phyloP scores from a whole-genome alignment of 257 asterid genomes.

The Salvia rosmarinus region DNA sequence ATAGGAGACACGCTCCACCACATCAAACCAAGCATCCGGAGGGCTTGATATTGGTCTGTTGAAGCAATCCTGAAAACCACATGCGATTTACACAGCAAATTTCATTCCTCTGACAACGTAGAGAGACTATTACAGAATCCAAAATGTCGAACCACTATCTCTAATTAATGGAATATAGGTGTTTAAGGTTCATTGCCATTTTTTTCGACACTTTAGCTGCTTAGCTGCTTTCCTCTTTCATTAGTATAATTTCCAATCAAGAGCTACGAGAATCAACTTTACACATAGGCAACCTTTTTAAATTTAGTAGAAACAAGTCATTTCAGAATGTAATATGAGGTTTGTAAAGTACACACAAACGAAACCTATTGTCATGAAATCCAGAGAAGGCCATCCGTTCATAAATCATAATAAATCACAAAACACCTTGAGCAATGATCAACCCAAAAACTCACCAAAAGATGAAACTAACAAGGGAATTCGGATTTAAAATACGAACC shows the following conservation, averaged over 20 bases:
- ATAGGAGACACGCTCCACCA: constrained; percentile 92
- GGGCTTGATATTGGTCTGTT: constrained; percentile 95
- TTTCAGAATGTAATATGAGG: neutral
- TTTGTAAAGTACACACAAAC: neutral
- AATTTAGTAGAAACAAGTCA: neutral
- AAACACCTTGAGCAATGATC: neutral
- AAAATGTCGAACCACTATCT: neutral
- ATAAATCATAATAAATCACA: neutral
- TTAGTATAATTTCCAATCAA: neutral
- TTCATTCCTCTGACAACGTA: neutral
- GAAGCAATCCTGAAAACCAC: constrained; percentile 82
- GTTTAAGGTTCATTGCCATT: constrained; percentile 1
- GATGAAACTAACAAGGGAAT: neutral
- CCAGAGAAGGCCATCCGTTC: neutral
- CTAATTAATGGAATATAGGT: neutral
- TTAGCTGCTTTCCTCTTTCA: neutral
- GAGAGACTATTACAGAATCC: neutral
- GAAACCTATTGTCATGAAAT: neutral
- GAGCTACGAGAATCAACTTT: neutral
- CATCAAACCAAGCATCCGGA: constrained; percentile 99
- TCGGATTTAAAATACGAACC: constrained; percentile 44
- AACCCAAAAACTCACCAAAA: neutral
- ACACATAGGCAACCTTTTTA: neutral
- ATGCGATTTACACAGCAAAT: neutral
- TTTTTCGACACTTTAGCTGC: neutral